These are phyloP conservation scores for Pythium aphanidermatum DNA, from an alignment of 352 stramenopile species.

Conservation along the genomic window DNA sequence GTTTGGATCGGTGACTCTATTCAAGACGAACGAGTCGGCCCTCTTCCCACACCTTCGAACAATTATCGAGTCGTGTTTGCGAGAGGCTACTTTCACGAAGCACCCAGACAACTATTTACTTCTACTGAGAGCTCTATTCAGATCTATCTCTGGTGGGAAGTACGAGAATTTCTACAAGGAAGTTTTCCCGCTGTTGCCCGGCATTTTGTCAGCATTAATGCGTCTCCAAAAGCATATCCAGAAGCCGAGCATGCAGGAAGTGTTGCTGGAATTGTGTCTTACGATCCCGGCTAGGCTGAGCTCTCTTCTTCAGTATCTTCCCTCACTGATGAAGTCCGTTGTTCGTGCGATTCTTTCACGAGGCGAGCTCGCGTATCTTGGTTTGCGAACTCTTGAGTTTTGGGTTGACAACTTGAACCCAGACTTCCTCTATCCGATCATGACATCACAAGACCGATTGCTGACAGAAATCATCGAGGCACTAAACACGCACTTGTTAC, in stretches of 20 bases:
- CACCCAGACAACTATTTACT: constrained; percentile 94
- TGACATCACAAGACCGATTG: constrained; percentile 84
- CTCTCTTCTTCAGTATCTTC: constrained; percentile 95
- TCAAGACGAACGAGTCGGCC: constrained; percentile 94
- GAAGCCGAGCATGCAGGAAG: constrained; percentile 82
- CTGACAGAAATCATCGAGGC: constrained; percentile 94
- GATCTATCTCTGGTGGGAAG: constrained; percentile 95
- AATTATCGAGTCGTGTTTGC: constrained; percentile 92
- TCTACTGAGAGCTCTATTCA: constrained; percentile 92
- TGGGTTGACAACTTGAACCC: constrained; percentile 99
- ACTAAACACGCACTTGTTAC: constrained; percentile 93
- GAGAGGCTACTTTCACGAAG: constrained; percentile 85
- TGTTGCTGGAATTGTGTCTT: constrained; percentile 94
- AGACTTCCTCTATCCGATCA: constrained; percentile 94
- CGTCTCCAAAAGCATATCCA: constrained; percentile 88
- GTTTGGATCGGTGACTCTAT: constrained; percentile 94
- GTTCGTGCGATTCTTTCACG: constrained; percentile 92
- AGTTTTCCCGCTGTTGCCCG: constrained; percentile 91
- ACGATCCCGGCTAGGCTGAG: constrained; percentile 95
- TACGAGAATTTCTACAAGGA: constrained; percentile 99
- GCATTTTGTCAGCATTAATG: constrained; percentile 92
- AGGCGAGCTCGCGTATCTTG: constrained; percentile 94
- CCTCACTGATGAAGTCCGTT: constrained; percentile 94
- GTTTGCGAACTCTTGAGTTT: constrained; percentile 95
- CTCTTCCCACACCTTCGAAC: constrained; percentile 91